A percentile compares a stretch with the other conserved stretches of the same genome.
Conservation (phyloP, 2,329 filamentous ascomycete genomes). For the Cytospora mali region DNA sequence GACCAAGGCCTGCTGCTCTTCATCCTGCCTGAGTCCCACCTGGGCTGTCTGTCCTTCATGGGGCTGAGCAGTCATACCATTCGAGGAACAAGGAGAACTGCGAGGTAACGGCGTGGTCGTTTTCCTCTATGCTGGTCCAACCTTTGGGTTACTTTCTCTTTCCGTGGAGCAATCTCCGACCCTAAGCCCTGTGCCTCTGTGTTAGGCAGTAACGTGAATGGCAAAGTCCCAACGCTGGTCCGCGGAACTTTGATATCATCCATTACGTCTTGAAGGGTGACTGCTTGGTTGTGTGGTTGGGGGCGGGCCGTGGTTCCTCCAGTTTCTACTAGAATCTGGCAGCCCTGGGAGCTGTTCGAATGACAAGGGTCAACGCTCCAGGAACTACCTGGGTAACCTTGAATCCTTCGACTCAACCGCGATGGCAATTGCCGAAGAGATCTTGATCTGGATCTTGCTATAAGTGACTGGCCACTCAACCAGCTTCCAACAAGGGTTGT, state of each 20-base stretch:
- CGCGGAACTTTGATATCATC: too few relatives aligned
- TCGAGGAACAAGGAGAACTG: neutral
- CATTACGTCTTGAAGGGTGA: too few relatives aligned
- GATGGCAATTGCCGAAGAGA: neutral
- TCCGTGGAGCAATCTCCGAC: too few relatives aligned
- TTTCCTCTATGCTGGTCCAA: neutral
- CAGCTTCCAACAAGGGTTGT: neutral
- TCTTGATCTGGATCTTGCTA: neutral
- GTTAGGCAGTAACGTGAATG: too few relatives aligned
- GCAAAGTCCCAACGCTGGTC: too few relatives aligned
- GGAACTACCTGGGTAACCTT: too few relatives aligned
- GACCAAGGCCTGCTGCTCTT: neutral
- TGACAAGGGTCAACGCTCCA: too few relatives aligned
- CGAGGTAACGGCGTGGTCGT: neutral
- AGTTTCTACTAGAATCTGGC: too few relatives aligned
- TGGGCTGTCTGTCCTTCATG: neutral
- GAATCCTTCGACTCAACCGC: neutral
- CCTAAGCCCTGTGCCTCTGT: too few relatives aligned
- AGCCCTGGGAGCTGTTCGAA: too few relatives aligned
- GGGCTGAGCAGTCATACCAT: neutral
- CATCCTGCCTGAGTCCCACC: neutral
- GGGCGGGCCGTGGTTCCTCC: too few relatives aligned
- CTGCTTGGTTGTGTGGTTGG: too few relatives aligned
- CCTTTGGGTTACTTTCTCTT: neutral
- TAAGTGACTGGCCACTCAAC: neutral